A percentile compares a stretch with the other conserved stretches of the same genome.
Conservation (phyloP, 2,329 filamentous ascomycete genomes). For the Fusarium annulatum region DNA sequence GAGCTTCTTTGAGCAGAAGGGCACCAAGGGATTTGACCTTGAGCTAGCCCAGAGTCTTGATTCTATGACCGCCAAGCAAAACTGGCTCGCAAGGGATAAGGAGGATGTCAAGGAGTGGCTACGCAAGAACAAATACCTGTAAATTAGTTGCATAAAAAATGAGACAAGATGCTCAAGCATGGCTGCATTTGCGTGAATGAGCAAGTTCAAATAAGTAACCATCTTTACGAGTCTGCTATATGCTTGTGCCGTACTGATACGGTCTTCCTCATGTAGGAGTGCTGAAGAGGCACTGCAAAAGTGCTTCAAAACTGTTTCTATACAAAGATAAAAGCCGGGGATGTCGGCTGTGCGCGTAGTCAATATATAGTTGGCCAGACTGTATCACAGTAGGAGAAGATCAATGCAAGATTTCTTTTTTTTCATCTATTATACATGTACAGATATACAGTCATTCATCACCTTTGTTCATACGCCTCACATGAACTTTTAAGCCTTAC, state of each 20-base stretch:
- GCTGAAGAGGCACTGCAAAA: not conserved
- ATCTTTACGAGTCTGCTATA: not conserved
- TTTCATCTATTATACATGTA: slow-evolving; percentile 48
- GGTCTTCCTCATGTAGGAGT: not conserved
- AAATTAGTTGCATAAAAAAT: slow-evolving; percentile 7
- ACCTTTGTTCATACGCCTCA: slow-evolving; percentile 23
- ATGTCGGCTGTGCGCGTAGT: not conserved
- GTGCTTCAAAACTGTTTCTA: not conserved
- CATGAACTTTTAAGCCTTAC: slow-evolving; percentile 47
- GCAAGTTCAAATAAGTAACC: not conserved
- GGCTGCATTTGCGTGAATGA: slow-evolving; percentile 1
- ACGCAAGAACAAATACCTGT: slow-evolving; percentile 45
- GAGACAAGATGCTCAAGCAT: not conserved
- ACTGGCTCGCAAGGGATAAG: slow-evolving; percentile 68
- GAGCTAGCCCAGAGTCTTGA: slow-evolving; percentile 91
- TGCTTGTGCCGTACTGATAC: not conserved
- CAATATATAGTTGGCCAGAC: not conserved
- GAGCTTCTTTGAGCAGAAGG: slow-evolving; percentile 83
- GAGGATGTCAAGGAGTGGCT: slow-evolving; percentile 75
- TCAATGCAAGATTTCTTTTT: slow-evolving; percentile 36
- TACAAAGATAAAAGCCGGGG: not conserved
- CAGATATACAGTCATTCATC: slow-evolving; percentile 47
- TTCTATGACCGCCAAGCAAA: slow-evolving; percentile 79
- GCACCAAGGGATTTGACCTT: slow-evolving; percentile 87
- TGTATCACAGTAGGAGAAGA: not conserved